Percentiles rank a stretch among this genome's conserved stretches.
Conservation (phyloP, 495 filamentous ascomycete species). For the Arthonia radiata region DNA sequence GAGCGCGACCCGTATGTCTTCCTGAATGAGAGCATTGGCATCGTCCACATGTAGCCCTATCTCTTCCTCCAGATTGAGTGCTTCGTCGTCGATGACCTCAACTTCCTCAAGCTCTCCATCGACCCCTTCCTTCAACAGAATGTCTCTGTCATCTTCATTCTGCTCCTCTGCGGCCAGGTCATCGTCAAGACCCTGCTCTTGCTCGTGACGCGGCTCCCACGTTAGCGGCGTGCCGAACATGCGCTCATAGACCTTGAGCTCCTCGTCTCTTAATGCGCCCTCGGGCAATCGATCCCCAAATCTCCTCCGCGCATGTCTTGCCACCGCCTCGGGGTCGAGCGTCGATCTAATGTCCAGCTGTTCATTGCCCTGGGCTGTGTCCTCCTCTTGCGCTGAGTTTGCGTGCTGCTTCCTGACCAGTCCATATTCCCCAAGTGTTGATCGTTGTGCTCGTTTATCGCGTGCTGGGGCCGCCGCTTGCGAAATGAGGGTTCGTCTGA, state of each 20-base stretch:
- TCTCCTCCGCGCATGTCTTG: constrained; percentile 39
- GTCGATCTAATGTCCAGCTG: too few species aligned
- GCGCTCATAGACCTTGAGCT: constrained; percentile 51
- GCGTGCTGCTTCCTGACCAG: too few species aligned
- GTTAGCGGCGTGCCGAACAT: constrained; percentile 49
- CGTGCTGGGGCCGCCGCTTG: too few species aligned
- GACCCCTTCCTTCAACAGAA: constrained; percentile 29
- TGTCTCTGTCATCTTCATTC: constrained; percentile 13
- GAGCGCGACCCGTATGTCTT: constrained; percentile 20
- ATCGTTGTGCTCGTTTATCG: too few species aligned
- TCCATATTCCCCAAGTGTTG: too few species aligned
- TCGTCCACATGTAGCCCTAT: constrained; percentile 9
- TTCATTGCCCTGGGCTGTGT: too few species aligned
- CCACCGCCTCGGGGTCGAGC: constrained; percentile 35
- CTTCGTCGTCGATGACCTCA: constrained; percentile 15
- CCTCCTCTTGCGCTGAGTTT: too few species aligned
- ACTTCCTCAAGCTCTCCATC: constrained; percentile 37
- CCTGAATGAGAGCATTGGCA: constrained; percentile 18
- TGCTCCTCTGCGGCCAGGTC: constrained; percentile 12
- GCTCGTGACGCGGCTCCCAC: constrained; percentile 30
- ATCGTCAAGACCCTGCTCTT: constrained; percentile 20
- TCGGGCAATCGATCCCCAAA: constrained; percentile 61
- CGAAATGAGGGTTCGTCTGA: too few species aligned
- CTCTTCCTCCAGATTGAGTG: constrained; percentile 5
- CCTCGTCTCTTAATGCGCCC: constrained; percentile 40